Evolutionary conservation across 257 asterid species (phyloP).

Genomic region (Solanum sparsipilum): DNA sequence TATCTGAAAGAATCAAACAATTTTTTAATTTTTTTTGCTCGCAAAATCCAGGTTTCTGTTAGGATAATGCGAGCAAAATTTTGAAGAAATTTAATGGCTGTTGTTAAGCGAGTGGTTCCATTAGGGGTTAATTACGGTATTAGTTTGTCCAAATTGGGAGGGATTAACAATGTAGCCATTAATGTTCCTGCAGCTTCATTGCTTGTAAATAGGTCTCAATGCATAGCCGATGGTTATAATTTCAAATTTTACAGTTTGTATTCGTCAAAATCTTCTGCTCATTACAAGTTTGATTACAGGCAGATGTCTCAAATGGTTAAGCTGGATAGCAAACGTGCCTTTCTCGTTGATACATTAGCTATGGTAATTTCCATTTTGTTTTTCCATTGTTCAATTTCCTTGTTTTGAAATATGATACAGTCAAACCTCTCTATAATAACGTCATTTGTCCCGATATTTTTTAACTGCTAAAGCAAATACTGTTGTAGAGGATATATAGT

Average conservation of each 20-base stretch:
- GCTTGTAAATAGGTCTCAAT: neutral
- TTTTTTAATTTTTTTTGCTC: neutral
- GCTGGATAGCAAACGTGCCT: constrained; percentile 30
- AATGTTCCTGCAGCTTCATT: constrained; percentile 1
- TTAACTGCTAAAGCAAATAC: neutral
- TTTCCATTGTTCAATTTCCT: neutral
- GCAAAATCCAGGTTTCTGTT: neutral
- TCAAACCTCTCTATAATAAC: neutral
- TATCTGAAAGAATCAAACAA: neutral
- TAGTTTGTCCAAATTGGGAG: constrained; percentile 14
- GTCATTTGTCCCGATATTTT: neutral
- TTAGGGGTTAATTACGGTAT: constrained; percentile 12
- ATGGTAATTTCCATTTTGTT: constrained; percentile 22
- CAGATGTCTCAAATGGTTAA: constrained; percentile 40
- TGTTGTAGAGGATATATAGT: neutral
- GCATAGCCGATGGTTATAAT: neutral
- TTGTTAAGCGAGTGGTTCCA: constrained; percentile 20
- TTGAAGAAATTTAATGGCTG: constrained; percentile 11
- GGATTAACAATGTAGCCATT: constrained; percentile 4
- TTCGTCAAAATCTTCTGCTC: constrained; percentile 12
- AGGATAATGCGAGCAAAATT: neutral
- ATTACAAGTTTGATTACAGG: constrained; percentile 16
- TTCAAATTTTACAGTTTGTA: constrained; percentile 13
- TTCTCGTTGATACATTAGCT: constrained; percentile 43
- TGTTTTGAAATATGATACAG: neutral